Conservation (phyloP, 1,139 yeast genomes). For the Yamadazyma atmosphaerica region DNA sequence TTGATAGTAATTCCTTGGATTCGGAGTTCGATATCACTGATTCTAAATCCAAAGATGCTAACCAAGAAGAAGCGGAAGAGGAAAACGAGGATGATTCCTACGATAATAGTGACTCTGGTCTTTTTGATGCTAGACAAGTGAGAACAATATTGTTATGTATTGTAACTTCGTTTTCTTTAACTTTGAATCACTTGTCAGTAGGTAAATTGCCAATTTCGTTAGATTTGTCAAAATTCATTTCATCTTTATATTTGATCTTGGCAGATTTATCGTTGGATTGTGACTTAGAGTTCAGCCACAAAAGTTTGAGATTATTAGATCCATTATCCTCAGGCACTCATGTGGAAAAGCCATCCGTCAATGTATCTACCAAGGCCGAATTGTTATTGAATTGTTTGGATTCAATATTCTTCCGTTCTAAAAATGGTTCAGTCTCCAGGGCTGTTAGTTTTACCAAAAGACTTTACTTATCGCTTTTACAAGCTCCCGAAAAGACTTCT, state of each 20-base stretch:
- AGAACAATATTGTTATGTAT: conserved; percentile 80
- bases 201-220: conserved; percentile 56
- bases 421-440: conserved; percentile 67
- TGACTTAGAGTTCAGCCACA: conserved; percentile 83
- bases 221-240: conserved; percentile 70
- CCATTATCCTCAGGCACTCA: conserved; percentile 50
- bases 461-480: conserved; percentile 62
- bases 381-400: conserved; percentile 76
- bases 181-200: conserved; percentile 68
- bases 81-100: conserved; percentile 24
- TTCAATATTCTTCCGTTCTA: conserved; percentile 75
- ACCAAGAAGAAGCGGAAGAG: conserved; percentile 7
- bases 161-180: conserved; percentile 83
- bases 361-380: conserved; percentile 88
- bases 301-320: conserved; percentile 74
- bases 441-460: conserved; percentile 85
- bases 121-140: conserved; percentile 36
- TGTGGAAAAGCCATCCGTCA: conserved; percentile 65
- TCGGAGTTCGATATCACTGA: conserved; percentile 18
- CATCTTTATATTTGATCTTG: conserved; percentile 66
- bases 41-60: conserved; percentile 10
- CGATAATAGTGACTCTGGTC: conserved; percentile 17
- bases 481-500: conserved; percentile 86
- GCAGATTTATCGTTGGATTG: conserved; percentile 74
- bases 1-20: conserved; percentile 31